Base-by-base conservation (phyloP, 768 basidiomycete genomes). In the Amanita rimosa region DNA sequence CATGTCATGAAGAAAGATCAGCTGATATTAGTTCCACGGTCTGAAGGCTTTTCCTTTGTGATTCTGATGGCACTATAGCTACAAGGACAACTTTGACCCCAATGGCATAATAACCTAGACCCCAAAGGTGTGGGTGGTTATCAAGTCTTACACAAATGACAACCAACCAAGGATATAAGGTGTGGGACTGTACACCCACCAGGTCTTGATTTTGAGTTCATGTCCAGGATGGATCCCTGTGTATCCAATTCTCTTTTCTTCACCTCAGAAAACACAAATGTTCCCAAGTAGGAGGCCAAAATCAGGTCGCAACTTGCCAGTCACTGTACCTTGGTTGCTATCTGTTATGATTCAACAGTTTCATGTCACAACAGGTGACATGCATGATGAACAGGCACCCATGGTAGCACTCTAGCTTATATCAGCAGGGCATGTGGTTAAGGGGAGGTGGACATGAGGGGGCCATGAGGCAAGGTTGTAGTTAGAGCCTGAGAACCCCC, bases 261-360 rank as follows among this genome's bases (percentile, higher is more conserved):
- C 43, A 14, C 43, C 43, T 34, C 43, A 27, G 13, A 44, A 44
- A 31, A 44, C 43, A 6, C 43, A 44, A 44, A 44, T 27, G 22
- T 34, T 17, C 19, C 16, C 3, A 31, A 44, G 43, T 17, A 44
- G 43, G 43, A 44, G 27, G 31, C 43, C 43, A 44, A 44, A 34
- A 9, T 21, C 16, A 44, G 43, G 43, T 44, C 11, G 38, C 38
- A 40, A 40, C 38, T 22, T 22, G 34, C 44, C 16, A 29, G 3
- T 17, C 17, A 45, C 19, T 58, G 59, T 51, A 48, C 59, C 19
- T 51, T 58, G 24, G 52, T 59, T 48, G 45, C 51, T 7, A 52
- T 64, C 26, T 8, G n/a, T n/a, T n/a, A n/a, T n/a, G n/a, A n/a
- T n/a, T n/a, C n/a, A n/a, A n/a, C n/a, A n/a, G n/a, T n/a, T n/a